A percentile compares a stretch with the other conserved stretches of the same genome.
Evolutionary conservation across 768 basidiomycete genomes (phyloP).

Genomic region (Candolleomyces efflorescens): DNA sequence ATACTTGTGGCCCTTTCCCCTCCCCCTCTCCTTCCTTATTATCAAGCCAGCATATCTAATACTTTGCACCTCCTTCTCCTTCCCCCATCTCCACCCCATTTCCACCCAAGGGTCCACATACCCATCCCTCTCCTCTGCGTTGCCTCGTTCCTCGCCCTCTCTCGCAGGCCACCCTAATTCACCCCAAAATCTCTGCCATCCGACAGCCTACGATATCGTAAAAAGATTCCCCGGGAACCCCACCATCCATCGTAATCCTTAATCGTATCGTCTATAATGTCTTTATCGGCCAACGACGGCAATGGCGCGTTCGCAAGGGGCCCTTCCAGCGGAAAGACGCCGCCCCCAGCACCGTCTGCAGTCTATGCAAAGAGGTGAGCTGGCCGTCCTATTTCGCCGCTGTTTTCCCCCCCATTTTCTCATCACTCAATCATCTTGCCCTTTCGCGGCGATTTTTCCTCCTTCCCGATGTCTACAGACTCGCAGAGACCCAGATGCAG

Average conservation of each 20-base stretch:
- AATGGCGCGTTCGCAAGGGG: constrained; percentile 77
- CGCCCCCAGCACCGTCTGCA: constrained; percentile 86
- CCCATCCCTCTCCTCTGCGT: not conserved
- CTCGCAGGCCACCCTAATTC: constrained; percentile 3
- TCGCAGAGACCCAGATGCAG: constrained; percentile 57
- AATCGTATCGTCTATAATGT: constrained; percentile 86
- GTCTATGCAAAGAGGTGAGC: constrained; percentile 82
- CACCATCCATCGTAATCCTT: constrained; percentile 62
- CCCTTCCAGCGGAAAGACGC: constrained; percentile 79
- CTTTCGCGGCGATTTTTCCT: constrained; percentile 12
- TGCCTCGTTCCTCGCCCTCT: not conserved
- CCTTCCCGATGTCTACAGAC: constrained; percentile 6
- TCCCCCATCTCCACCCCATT: too few relatives aligned
- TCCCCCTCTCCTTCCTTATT: not conserved
- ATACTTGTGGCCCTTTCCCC: constrained; percentile 9
- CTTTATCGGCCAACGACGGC: constrained; percentile 84
- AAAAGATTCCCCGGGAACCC: constrained; percentile 16
- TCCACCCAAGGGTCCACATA: not conserved
- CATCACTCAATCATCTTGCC: constrained; percentile 12
- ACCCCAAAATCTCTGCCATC: constrained; percentile 5
- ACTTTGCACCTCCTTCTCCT: not conserved
- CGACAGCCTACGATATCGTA: constrained; percentile 12
- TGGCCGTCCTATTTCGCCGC: constrained; percentile 2
- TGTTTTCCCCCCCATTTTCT: constrained; percentile 8
- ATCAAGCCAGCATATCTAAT: not conserved